Percentiles rank a stretch among this genome's conserved stretches.
Conservation (phyloP, 2,329 filamentous ascomycete species). For the Dactylellina cionopaga region DNA sequence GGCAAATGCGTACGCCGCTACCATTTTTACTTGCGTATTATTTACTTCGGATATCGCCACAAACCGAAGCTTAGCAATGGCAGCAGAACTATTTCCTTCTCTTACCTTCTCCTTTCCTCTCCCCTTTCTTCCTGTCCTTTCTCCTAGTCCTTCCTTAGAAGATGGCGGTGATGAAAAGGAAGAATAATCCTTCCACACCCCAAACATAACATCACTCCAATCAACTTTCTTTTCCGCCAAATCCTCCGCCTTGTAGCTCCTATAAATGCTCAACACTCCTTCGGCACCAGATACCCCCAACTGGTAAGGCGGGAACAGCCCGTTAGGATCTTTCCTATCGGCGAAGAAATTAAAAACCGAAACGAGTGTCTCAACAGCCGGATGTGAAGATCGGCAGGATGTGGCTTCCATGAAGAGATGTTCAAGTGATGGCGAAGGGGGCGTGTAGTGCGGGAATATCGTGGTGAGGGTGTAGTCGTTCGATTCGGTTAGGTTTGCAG, state of each 20-base stretch:
- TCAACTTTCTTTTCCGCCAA: not conserved
- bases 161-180: not conserved
- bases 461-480: slow-evolving; percentile 15
- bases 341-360: slow-evolving; percentile 1
- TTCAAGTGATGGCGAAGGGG: slow-evolving; percentile 1
- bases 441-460: slow-evolving; percentile 4
- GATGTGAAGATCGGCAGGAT: slow-evolving; percentile 24
- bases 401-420: slow-evolving; percentile 37
- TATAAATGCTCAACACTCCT: slow-evolving; percentile 32
- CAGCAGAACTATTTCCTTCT: not conserved
- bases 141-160: not conserved
- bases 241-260: slow-evolving; percentile 25
- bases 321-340: not conserved
- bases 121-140: not conserved
- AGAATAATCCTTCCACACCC: slow-evolving; percentile 14
- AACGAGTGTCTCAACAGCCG: slow-evolving; percentile 14
- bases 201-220: slow-evolving; percentile 32
- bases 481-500: not conserved
- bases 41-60: slow-evolving; percentile 34
- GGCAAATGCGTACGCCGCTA: slow-evolving; percentile 18
- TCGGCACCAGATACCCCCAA: slow-evolving; percentile 16
- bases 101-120: not conserved
- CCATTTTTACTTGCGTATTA: slow-evolving; percentile 16
- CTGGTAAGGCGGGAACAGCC: slow-evolving; percentile 25
- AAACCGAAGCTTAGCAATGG: slow-evolving; percentile 2